Evolutionary conservation across 2,329 filamentous ascomycete species (phyloP).

Genomic region (Curvularia verruculosa): DNA sequence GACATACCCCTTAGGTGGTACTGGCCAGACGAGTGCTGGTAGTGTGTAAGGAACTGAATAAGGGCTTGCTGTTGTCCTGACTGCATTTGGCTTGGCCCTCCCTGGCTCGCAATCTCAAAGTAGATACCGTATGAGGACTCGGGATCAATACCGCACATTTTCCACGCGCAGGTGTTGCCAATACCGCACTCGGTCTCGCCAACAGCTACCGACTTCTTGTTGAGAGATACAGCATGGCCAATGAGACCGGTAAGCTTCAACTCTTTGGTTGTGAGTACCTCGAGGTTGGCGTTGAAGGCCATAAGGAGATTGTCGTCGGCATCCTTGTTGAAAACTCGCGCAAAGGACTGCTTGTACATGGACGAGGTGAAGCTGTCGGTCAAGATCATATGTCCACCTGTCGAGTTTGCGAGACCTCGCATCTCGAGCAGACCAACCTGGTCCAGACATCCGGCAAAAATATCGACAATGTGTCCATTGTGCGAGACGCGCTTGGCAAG

Average conservation of each 20-base stretch:
- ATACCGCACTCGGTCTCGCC: constrained; percentile 98
- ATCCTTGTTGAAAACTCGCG: constrained; percentile 96
- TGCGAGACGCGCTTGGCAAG: constrained; percentile 93
- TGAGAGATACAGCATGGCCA: constrained; percentile 92
- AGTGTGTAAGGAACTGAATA: constrained; percentile 98
- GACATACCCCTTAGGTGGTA: constrained; percentile 76
- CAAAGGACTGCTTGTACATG: constrained; percentile 99
- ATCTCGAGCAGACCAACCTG: constrained; percentile 97
- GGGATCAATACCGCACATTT: constrained; percentile 98
- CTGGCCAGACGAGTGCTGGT: constrained; percentile 95
- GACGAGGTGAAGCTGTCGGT: constrained; percentile 98
- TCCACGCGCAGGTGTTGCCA: constrained; percentile 98
- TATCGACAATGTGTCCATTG: constrained; percentile 96
- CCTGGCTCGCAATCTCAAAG: constrained; percentile 96
- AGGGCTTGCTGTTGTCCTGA: constrained; percentile 89
- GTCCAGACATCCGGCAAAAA: constrained; percentile 96
- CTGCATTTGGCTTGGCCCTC: constrained; percentile 81
- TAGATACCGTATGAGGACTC: constrained; percentile 93
- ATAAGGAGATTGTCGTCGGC: constrained; percentile 92
- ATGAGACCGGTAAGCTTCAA: constrained; percentile 97
- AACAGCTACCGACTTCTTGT: constrained; percentile 97
- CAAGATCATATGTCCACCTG: constrained; percentile 96
- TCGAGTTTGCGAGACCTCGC: constrained; percentile 96
- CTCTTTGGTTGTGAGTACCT: constrained; percentile 96
- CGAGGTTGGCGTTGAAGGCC: constrained; percentile 96